Evolutionary conservation across 495 filamentous ascomycete species (phyloP), one percentile per base, ranked within the genome.

Genomic region (Penicillium paradoxum): DNA sequence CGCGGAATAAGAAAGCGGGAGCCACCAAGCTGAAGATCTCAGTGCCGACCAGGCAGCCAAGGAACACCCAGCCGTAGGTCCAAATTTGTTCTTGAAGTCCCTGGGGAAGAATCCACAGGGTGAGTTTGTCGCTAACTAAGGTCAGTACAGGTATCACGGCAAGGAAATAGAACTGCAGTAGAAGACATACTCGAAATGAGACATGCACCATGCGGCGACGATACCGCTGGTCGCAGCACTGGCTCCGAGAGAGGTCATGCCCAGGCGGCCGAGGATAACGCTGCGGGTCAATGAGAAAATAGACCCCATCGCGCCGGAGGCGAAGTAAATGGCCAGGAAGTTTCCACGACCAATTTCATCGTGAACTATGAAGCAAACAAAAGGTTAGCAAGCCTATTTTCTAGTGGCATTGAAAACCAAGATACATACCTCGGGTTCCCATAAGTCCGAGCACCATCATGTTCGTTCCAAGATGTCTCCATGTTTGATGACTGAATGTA

Each of bases 301-400:
- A 37, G 84, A 85, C 27, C 83, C 85, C 11, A 89, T 21, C 0
- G 79, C 78, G 36, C 89, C 91, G 3, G 81, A 74, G 0, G 81
- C 69, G 33, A 95, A 58, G 66, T 90, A 95, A 6, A 95, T 72
- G 7, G 85, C 83, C 4, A 98, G 73, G 69, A 97, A 96, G 53
- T 84, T 81, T 34, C 86, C 90, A 17, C 92, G 81, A 36, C 91
- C 92, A 47, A 97, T 79, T 48, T 96, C 85, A 59, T 96, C 91
- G 72, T 96, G 89, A 13, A 93, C 79, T 78, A 53, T 55, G 9
- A 5, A 36, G 9, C 10, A 41, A 39, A 9, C 25, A 15, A 10
- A n/a, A 1, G 8, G 14, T 54, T 53, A 53, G 54, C 43, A 27
- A 27, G 6, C 9, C 10, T 43, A 10, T 10, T 17, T 33, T n/a